Conservation (phyloP, 2,329 filamentous ascomycete genomes). For the Plectosphaerella plurivora region DNA sequence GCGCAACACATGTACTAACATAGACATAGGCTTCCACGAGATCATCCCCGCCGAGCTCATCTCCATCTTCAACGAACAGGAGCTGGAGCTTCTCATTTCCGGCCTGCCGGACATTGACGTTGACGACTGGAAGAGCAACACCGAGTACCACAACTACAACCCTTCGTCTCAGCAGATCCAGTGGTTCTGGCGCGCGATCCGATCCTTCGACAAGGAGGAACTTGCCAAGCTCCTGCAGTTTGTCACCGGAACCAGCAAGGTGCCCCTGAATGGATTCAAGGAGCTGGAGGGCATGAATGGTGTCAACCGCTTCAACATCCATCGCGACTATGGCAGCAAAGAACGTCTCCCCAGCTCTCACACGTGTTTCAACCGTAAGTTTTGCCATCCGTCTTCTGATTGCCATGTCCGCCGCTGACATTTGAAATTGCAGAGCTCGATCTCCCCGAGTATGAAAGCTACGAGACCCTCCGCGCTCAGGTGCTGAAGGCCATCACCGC, state of each 20-base stretch:
- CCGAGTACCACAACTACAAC: constrained; percentile 97
- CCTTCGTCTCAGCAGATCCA: constrained; percentile 94
- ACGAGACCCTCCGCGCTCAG: constrained; percentile 82
- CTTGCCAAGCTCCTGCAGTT: constrained; percentile 96
- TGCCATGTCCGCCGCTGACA: not conserved
- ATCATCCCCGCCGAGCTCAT: constrained; percentile 94
- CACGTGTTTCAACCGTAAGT: constrained; percentile 99
- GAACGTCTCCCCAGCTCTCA: constrained; percentile 93
- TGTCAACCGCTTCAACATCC: constrained; percentile 96
- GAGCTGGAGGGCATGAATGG: constrained; percentile 99
- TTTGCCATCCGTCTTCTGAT: not conserved
- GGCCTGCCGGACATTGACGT: constrained; percentile 95
- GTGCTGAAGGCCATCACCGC: constrained; percentile 96
- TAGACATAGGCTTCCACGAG: constrained; percentile 77
- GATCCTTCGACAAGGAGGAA: constrained; percentile 98
- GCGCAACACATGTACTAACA: too few species aligned
- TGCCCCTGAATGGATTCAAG: constrained; percentile 97
- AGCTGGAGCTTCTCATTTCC: constrained; percentile 93
- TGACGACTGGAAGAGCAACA: constrained; percentile 99
- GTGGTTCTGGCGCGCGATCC: constrained; percentile 98
- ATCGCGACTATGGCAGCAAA: constrained; percentile 95
- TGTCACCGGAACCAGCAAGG: constrained; percentile 96
- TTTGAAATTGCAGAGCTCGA: constrained; percentile 73
- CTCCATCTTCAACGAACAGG: constrained; percentile 97
- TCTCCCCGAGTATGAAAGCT: constrained; percentile 95